Evolutionary conservation across 768 basidiomycete genomes (phyloP), one percentile per base, ranked within the genome.

Genomic region (Leccinum fibrillosum): DNA sequence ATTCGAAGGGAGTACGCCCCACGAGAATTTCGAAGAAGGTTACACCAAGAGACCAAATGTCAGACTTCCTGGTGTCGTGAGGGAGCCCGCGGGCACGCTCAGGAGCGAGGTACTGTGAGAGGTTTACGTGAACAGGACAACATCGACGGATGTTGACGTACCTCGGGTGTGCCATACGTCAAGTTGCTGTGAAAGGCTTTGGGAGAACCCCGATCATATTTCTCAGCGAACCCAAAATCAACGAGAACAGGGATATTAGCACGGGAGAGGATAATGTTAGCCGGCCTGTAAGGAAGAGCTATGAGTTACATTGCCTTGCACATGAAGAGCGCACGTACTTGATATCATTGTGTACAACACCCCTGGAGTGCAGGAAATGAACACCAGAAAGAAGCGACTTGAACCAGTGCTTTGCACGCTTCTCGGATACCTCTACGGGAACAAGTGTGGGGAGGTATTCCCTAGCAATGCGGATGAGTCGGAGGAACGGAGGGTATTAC

Each of bases 221-320:
- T 85, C 67, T 96, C 91, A 2, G 96, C 93, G 65, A 98, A 99
- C 1, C 97, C 96, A 66, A 97, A 99, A 73, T 98, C 97, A 37
- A 97, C 89, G 4, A 98, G 82, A 3, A 97, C 89, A 1, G 94
- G 92, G 1, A 94, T 76, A 65, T 88, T 87, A 62, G 86, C 80
- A 55, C 76, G 74, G 1, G 90, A 90, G 49, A 99, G 78, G 2
- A 99, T 81, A 64, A 99, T 93, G 68, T 99, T 99, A 15, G 94
- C 92, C 1, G 94, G 94, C 66, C 92, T 95, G 62, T 13, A 9
- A 54, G 28, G 35, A 35, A 37, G 28, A 30, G 23, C 5, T 57
- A 28, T 59, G 44, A 23, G 23, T 53, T 45, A 15, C 3, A 19
- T 35, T 17, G n/a, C 26, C 25, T 25, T 52, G 12, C 12, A 19